phyloP scores from a whole-genome alignment of 139 green algal species.

The Micractinium sp. region DNA sequence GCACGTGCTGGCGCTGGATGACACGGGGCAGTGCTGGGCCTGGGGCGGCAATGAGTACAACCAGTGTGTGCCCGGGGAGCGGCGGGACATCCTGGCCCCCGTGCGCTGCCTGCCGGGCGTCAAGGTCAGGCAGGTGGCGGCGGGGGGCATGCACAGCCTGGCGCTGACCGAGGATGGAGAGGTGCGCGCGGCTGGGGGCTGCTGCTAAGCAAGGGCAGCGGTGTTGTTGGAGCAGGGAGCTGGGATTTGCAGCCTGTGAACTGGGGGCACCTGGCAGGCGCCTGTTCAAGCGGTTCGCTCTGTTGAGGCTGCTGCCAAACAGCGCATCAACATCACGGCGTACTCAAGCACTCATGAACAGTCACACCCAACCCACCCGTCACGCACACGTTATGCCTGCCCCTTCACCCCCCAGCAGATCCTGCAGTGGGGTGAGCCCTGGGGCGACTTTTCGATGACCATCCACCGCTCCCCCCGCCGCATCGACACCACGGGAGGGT shows the following conservation, averaged over 20 bases:
- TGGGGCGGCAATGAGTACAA: conserved; percentile 94
- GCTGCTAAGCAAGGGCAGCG: no score
- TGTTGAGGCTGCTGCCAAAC: no score
- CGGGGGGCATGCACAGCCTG: conserved; percentile 92
- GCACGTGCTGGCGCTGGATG: conserved; percentile 86
- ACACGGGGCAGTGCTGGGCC: conserved; percentile 52
- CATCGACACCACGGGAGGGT: conserved; percentile 58
- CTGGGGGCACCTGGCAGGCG: no score
- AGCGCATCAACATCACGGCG: no score
- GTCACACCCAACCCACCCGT: no score
- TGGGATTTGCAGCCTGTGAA: no score
- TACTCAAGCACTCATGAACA: no score
- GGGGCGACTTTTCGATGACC: conserved; percentile 81
- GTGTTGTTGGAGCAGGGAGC: no score
- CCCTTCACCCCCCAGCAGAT: not conserved
- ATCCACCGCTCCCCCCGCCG: conserved; percentile 51
- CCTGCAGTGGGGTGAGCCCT: conserved; percentile 76
- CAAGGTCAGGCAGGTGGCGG: conserved; percentile 75
- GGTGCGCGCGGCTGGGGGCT: conserved; percentile 64
- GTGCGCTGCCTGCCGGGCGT: conserved; percentile 55
- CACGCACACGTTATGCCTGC: no score
- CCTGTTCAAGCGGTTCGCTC: no score
- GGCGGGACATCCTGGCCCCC: conserved; percentile 69
- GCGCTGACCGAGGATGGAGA: conserved; percentile 81
- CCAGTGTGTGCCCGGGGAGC: conserved; percentile 69